Evolutionary conservation across 2,329 filamentous ascomycete genomes (phyloP), one percentile per base, ranked within the genome.

Genomic region (Davidsoniella neocaledoniae): DNA sequence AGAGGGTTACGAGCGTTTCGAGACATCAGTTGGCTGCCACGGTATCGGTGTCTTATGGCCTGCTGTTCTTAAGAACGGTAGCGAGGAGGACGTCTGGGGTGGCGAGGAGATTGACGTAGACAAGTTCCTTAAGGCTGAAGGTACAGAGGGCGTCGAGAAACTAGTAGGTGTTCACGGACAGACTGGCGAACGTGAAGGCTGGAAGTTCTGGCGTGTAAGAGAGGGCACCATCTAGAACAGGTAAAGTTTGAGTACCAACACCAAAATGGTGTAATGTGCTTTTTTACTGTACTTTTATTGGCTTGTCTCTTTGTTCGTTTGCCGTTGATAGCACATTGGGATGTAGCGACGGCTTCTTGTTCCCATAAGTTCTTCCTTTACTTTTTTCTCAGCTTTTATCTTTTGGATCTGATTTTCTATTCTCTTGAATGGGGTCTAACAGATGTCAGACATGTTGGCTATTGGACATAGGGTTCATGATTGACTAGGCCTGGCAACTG

Each of bases 1-100:
- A 0, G 83, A 87, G 58, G 84, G 84, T 1, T 98, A 91, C 62
- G 73, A 78, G 58, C 83, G 81, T 57, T 96, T 94, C 59, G 77
- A 88, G 63, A 91, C 87, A 0, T 95, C 85, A 0, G 74, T 98
- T 0, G 91, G 88, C 3, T 88, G 90, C 38, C 86, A 95, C 58
- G 91, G 91, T 10, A 86, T 98, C 1, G 91, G 91, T 37, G 86
- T 98, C 1, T 73, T 98, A 4, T 94, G 85, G 79, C 91, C 91
- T 1, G 91, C 91, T 0, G 82, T 95, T 0, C 69, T 95, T 23
- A 85, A 86, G 62, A 94, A 93, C 54, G 85, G 83, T 5, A 77
- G 75, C n/a, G 79, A 82, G 37, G 81, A 86, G 58, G 82, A 86
- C 56, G 71, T 76, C 0, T 77, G 86, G 55, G 86, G 86, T 33